Percentiles rank a stretch among this genome's conserved stretches.
phyloP scores from a whole-genome alignment of 2,329 filamentous ascomycete species.

The Cryphonectria naterciae region DNA sequence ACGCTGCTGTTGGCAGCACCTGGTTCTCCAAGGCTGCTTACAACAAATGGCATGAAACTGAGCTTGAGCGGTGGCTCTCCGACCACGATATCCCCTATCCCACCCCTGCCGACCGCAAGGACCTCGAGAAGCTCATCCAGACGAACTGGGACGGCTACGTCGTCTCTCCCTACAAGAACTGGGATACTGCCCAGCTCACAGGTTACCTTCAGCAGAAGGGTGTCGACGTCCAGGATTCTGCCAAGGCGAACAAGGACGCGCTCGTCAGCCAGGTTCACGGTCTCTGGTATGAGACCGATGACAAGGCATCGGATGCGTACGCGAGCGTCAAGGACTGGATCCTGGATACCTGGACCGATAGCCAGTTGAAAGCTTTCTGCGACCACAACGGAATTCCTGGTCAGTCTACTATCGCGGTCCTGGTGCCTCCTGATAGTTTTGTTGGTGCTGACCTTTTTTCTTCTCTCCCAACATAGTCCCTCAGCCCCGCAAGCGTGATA shows the following conservation, averaged over 20 bases:
- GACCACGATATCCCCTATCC: slow-evolving; percentile 92
- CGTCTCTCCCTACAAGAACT: slow-evolving; percentile 73
- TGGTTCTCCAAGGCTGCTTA: slow-evolving; percentile 92
- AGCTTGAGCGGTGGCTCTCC: slow-evolving; percentile 94
- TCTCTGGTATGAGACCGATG: slow-evolving; percentile 79
- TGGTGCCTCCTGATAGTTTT: neutral
- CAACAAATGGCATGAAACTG: slow-evolving; percentile 98
- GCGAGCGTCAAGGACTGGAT: slow-evolving; percentile 84
- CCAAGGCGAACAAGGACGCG: slow-evolving; percentile 69
- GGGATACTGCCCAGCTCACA: slow-evolving; percentile 71
- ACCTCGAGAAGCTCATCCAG: slow-evolving; percentile 88
- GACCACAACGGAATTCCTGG: slow-evolving; percentile 83
- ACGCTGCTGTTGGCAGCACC: slow-evolving; percentile 71
- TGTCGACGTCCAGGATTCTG: slow-evolving; percentile 67
- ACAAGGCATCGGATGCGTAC: slow-evolving; percentile 74
- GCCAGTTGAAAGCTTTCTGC: slow-evolving; percentile 89
- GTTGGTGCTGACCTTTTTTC: slow-evolving; percentile 8
- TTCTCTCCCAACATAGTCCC: slow-evolving; percentile 57
- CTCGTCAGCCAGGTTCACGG: slow-evolving; percentile 71
- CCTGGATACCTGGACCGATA: slow-evolving; percentile 93
- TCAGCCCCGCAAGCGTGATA: slow-evolving; percentile 84
- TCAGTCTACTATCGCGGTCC: slow-evolving; percentile 36
- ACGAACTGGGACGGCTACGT: slow-evolving; percentile 85
- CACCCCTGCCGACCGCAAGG: slow-evolving; percentile 87
- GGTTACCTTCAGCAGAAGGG: slow-evolving; percentile 74